Base-by-base conservation (phyloP, 192 early-diverging fungal genomes). In the Coemansia sp. region DNA sequence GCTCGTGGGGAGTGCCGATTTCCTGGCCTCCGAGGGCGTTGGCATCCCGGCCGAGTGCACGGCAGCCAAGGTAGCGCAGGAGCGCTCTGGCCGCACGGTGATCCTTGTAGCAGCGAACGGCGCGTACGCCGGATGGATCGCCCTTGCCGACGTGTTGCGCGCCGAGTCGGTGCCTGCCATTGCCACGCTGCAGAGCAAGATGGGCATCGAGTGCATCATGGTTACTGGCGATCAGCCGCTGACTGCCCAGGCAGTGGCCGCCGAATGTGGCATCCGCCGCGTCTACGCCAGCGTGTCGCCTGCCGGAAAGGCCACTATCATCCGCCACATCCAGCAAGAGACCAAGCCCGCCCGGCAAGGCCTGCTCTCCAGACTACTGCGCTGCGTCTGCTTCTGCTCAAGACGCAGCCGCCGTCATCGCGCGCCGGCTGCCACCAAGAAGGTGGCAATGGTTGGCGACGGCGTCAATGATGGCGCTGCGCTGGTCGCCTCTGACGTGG, bases 381-480 rank as follows among this genome's bases (percentile, higher is more conserved):
- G 52, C 43, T 33, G 53, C 37, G 48, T 52, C 40, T 45, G 28
- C 30, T 15, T 53, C 45, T 59, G 63, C 37, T 39, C 3, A 13
- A 23, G 48, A 26, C 8, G 21, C 6, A 8, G 25, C 4, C 21
- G 25, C 21, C 23, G 20, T 7, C 4, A 23, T 20, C 43, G 23
- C 42, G 65, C 18, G 18, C 21, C 43, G 25, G 23, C 63, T 4
- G 45, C 23, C 10, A 20, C 13, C 3, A 67, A 70, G 64, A 80
- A 83, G 15, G 70, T 87, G 60, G 96, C 95, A 6, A 95, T 98
- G 92, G 90, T 97, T 2, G 96, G 96, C 15, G 96, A 99, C 71
- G 96, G 96, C 37, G 89, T 96, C 70, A 99, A 99, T 63, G 96
- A 99, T 63, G 92, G 94, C 8, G 94, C 94, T 21, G 91, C 93